Conservation (phyloP, 2,329 filamentous ascomycete species). For the Neonectria sp. region DNA sequence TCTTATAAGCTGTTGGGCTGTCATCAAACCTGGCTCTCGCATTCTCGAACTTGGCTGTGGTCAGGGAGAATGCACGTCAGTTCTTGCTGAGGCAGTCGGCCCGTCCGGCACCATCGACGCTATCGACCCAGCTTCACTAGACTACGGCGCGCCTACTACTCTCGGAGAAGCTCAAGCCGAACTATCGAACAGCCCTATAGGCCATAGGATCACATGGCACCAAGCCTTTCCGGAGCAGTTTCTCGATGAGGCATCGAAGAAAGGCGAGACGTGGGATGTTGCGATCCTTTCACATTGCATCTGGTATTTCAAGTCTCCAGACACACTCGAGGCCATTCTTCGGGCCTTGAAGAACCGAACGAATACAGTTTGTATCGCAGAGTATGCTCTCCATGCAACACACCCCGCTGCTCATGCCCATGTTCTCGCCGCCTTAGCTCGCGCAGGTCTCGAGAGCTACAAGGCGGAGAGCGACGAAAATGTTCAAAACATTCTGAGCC, state of each 20-base stretch:
- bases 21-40: conserved; percentile 54
- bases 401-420: conserved; percentile 60
- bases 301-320: conserved; percentile 66
- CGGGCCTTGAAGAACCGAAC: conserved; percentile 40
- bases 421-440: conserved; percentile 65
- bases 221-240: conserved; percentile 53
- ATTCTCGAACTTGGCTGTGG: conserved; percentile 73
- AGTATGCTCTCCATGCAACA: conserved; percentile 53
- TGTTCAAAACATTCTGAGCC: conserved; percentile 62
- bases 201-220: conserved; percentile 60
- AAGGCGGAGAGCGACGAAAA: conserved; percentile 59
- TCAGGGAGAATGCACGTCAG: conserved; percentile 70
- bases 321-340: conserved; percentile 44
- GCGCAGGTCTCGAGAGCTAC: conserved; percentile 60
- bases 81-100: conserved; percentile 65
- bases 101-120: conserved; percentile 62
- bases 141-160: conserved; percentile 67
- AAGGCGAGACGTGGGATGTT: conserved; percentile 55
- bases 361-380: conserved; percentile 42
- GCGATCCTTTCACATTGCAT: conserved; percentile 66
- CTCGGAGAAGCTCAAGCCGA: conserved; percentile 64
- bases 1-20: conserved; percentile 54
- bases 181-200: conserved; percentile 58
- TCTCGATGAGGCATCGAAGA: conserved; percentile 44
- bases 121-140: conserved; percentile 65